Evolutionary conservation across 441 rosid genomes (phyloP), one percentile per base, ranked within the genome.

Genomic region (Jatropha podagrica): DNA sequence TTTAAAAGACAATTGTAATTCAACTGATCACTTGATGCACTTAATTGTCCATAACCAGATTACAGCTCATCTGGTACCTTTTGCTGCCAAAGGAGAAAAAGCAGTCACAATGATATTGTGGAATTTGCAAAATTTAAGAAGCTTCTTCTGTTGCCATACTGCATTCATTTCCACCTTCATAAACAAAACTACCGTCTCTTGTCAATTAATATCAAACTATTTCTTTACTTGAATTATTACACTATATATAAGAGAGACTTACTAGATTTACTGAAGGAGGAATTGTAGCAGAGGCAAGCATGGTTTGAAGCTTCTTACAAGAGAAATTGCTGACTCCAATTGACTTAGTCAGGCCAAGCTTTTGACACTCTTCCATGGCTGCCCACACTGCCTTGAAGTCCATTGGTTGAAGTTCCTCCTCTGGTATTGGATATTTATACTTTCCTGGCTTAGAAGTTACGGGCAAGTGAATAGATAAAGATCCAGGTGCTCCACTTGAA

Each of bases 251-350:
- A 2, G 2, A 56, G 7, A 46, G 46, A 44, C 79, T 82, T 48
- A 79, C 85, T 68, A 81, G 88, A 68, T 83, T 83, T 0, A 82
- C 83, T 1, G 82, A 68, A 3, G 88, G 86, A 38, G 76, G 81
- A 59, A 83, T 74, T 18, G 75, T 75, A 13, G 88, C 81, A 0
- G 42, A 46, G 54, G 85, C 8, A 32, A 83, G 81, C 17, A 83
- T 65, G 52, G 42, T 69, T 68, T 68, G 67, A 26, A 83, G 82
- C 78, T 83, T 80, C 76, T 76, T 78, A 79, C 81, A 79, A 61
- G 86, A 81, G 77, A 83, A 83, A 65, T 85, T 85, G 71, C 82
- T 69, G 70, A 83, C 82, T 49, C 85, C 86, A 17, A 79, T 83
- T 32, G 80, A 74, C 40, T 80, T 81, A 3, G 85, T 74, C 54